Evolutionary conservation across 2,329 filamentous ascomycete species (phyloP), one percentile per base, ranked within the genome.

Genomic region (Arthrobotrys pseudoclavata): DNA sequence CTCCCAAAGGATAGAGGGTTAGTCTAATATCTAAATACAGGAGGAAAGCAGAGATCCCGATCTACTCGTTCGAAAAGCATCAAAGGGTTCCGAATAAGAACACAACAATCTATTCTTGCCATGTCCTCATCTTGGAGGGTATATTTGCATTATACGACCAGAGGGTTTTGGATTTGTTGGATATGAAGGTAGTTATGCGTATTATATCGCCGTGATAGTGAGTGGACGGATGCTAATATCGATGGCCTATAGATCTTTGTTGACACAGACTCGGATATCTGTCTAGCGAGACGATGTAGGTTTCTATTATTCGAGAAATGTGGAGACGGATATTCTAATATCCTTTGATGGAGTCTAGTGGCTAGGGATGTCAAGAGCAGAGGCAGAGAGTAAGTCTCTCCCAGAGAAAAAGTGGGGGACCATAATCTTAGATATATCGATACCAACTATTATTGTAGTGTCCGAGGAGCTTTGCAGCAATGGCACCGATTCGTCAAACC

Each of bases 401-500:
- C 18, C 2, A 0, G 6, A 0, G 24, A 31, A 29, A 9, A 13
- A 24, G 6, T 10, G 31, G 12, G 12, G 2, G 18, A 12, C 29
- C 13, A 40, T 37, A 45, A 3, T 9, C 15, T 31, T 31, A 48
- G 52, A 48, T 13, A 60, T 45, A 31, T 69, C 3, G 29, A 2
- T 12, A 31, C 47, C 69, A 34, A 76, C 18, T 18, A 42, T 24
- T 45, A 15, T 10, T 20, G 42, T 64, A 82, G 81, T 82, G 92
- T 98, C 70, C 92, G 97, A 83, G 96, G 96, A 47, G 95, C 94
- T 82, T 94, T 99, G 83, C 98, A 98, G 84, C 96, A 99, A 84
- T 99, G 96, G 96, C 97, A 98, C 83, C 86, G 86, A 10, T 99
- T 92, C 83, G 96, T 99, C 50, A 99, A 99, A 84, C 96, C 96